phyloP scores from a whole-genome alignment of 169 alveolate species.

The Plasmodium coatneyi region DNA sequence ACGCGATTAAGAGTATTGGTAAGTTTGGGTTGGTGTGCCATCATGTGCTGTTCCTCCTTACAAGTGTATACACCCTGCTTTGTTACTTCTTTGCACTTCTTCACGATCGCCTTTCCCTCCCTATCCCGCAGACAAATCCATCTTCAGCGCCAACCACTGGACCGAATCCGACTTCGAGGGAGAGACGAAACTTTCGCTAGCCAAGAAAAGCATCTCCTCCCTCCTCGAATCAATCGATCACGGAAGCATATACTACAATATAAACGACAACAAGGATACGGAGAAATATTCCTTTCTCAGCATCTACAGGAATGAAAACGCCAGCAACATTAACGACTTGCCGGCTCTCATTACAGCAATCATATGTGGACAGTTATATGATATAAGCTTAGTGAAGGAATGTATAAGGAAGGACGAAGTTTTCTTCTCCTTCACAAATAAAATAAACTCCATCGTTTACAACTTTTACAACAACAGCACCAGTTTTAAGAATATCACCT shows the following conservation, averaged over 20 bases:
- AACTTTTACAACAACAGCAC: constrained; percentile 44
- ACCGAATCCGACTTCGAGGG: constrained; percentile 9
- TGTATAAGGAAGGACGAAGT: constrained; percentile 25
- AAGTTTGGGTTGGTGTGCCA: background rate
- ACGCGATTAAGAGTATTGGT: constrained; percentile 9
- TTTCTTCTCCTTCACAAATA: constrained; percentile 12
- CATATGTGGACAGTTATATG: constrained; percentile 22
- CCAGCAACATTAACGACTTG: constrained; percentile 18
- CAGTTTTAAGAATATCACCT: constrained; percentile 25
- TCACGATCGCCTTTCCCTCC: background rate
- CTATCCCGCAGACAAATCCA: constrained; percentile 8
- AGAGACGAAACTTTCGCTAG: constrained; percentile 11
- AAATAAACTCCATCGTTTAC: constrained; percentile 31
- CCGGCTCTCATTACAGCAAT: constrained; percentile 68
- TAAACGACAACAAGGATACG: background rate
- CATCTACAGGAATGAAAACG: constrained; percentile 48
- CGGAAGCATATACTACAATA: constrained; percentile 22
- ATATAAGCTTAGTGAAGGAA: background rate
- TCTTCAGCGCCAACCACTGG: background rate
- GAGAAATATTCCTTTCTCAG: constrained; percentile 31
- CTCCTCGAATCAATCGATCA: constrained; percentile 3
- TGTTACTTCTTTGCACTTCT: background rate
- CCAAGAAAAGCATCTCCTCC: background rate
- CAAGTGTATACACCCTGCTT: background rate
- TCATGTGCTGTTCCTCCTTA: background rate